Base-by-base conservation (phyloP, 2,329 filamentous ascomycete genomes). In the Nemania sp. region DNA sequence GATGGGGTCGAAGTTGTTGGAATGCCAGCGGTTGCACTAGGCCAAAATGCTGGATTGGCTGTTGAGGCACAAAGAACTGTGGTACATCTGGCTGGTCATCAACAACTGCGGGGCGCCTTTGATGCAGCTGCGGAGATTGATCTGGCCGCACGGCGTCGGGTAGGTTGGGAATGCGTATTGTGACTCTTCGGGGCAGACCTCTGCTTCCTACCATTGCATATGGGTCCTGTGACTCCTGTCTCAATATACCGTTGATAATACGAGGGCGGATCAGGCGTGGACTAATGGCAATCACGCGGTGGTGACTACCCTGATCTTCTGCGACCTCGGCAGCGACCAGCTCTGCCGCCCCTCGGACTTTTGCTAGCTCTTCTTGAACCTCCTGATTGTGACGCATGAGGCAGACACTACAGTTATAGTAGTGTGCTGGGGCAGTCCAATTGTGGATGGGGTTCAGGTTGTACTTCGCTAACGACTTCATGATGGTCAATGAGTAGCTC, bases 361-460 rank as follows among this genome's bases (percentile, higher is more conserved):
- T n/a, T n/a, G n/a, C n/a, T n/a, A n/a, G n/a, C n/a, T n/a, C n/a
- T n/a, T n/a, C n/a, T n/a, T n/a, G n/a, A n/a, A n/a, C n/a, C n/a
- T n/a, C n/a, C n/a, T n/a, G n/a, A n/a, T n/a, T n/a, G n/a, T n/a
- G n/a, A n/a, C n/a, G n/a, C n/a, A n/a, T n/a, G n/a, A n/a, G 34
- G 22, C 56, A 58, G 22, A 6, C 2, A 3, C 17, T 8, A 30
- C 56, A 58, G 3, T 9, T 3, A 3, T 52, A 11, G 14, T 42
- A 58, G 26, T 58, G 56, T n/a, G 8, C 26, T 9, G 56, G 56
- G n/a, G 17, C 17, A 3, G 3, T 26, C 55, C 56, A 58, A n/a
- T 24, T 46, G 11, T 52, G 56, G 14, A 28, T 2, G 23, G 11
- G 1, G 20, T 6, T 22, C n/a, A 6, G 0, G 7, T 2, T 20